Evolutionary conservation across 1,284 basidiomycete genomes (phyloP).

Genomic region (Uromyces viciae-fabae): DNA sequence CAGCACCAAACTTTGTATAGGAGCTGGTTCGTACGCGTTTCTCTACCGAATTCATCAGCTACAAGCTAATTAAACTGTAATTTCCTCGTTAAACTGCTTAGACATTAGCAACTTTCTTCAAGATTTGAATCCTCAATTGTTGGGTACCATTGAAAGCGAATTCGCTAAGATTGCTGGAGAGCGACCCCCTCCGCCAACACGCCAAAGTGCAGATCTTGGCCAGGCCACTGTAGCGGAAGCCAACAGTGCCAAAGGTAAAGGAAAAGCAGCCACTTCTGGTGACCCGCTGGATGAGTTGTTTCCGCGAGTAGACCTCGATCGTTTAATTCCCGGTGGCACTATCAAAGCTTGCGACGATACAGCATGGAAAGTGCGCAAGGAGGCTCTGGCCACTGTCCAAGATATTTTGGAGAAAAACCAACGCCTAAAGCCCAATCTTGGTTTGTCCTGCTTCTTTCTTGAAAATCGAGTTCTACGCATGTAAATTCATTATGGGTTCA

Average conservation of each 20-base stretch:
- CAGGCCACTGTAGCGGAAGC: conserved; percentile 54
- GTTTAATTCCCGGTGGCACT: conserved; percentile 75
- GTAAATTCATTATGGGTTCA: too few species aligned
- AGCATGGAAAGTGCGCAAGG: conserved; percentile 91
- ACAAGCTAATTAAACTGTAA: background rate
- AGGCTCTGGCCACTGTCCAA: conserved; percentile 81
- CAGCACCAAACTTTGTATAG: conserved; percentile 85
- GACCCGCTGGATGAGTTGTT: conserved; percentile 90
- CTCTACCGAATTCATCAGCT: background rate
- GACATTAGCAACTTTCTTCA: conserved; percentile 88
- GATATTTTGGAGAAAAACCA: conserved; percentile 83
- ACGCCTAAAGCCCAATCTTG: conserved; percentile 83
- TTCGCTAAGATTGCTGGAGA: conserved; percentile 89
- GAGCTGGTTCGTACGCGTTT: conserved; percentile 64
- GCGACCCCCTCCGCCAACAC: conserved; percentile 72
- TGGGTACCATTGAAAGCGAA: conserved; percentile 84
- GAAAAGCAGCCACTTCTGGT: conserved; percentile 52
- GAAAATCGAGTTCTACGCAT: too few species aligned
- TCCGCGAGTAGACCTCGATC: conserved; percentile 88
- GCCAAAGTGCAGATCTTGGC: conserved; percentile 68
- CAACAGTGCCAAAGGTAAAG: conserved; percentile 57
- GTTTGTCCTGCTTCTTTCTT: conserved; percentile 57
- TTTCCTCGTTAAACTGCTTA: conserved; percentile 51
- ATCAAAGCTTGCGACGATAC: conserved; percentile 76
- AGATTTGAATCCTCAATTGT: conserved; percentile 87